Conservation (phyloP, 768 basidiomycete species). For the Podaxis sp. region DNA sequence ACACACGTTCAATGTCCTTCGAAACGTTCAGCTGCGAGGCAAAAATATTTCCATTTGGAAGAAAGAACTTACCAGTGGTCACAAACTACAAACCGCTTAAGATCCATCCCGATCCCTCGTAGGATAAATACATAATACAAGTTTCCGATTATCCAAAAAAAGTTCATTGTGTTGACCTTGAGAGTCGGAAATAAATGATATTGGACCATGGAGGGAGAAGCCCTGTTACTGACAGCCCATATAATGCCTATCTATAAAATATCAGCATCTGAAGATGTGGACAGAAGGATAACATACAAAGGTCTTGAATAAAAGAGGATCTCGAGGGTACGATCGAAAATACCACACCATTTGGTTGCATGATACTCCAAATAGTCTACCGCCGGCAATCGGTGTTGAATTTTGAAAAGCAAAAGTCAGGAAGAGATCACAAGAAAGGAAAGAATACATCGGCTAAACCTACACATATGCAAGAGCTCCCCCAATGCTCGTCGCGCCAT, state of each 20-base stretch:
- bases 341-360: conserved; percentile 5
- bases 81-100: no score
- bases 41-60: neutral
- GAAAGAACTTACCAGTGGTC: no score
- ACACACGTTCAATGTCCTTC: neutral
- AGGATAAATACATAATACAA: no score
- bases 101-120: no score
- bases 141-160: no score
- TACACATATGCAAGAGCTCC: neutral
- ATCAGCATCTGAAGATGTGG: neutral
- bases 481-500: neutral
- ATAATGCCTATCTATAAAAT: no score
- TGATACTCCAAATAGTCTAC: neutral
- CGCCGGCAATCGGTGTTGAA: no score
- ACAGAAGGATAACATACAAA: neutral
- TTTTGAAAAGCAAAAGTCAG: no score
- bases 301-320: neutral
- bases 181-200: no score
- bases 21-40: neutral
- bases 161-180: neutral
- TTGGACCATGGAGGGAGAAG: no score
- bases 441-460: neutral
- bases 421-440: no score
- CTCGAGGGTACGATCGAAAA: conserved; percentile 4
- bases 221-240: no score